Evolutionary conservation across 495 filamentous ascomycete genomes (phyloP).

Genomic region (Tuber aestivum): DNA sequence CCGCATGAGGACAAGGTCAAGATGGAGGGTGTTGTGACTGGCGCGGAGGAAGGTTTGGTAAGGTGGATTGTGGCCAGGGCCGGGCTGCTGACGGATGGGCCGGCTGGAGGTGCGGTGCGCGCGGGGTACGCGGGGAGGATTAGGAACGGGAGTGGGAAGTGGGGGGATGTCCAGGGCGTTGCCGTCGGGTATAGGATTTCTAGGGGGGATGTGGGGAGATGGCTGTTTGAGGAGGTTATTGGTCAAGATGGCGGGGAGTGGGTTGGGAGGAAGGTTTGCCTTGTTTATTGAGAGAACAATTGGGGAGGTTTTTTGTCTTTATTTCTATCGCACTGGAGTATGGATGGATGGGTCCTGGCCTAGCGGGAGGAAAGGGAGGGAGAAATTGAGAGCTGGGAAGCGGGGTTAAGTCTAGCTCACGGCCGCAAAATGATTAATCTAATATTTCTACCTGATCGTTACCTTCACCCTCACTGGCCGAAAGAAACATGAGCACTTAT

Average conservation of each 20-base stretch:
- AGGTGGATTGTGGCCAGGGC: conserved; percentile 44
- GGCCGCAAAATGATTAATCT: neutral
- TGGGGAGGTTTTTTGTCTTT: neutral
- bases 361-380: neutral
- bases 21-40: conserved; percentile 43
- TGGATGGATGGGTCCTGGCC: no score
- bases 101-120: conserved; percentile 35
- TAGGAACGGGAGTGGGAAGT: conserved; percentile 36
- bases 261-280: conserved; percentile 44
- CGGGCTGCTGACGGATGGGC: conserved; percentile 43
- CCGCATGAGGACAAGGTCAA: conserved; percentile 46
- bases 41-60: conserved; percentile 18
- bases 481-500: neutral
- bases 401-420: neutral
- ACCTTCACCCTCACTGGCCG: neutral
- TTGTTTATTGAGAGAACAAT: conserved; percentile 42
- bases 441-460: neutral
- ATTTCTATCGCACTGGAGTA: neutral
- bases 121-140: conserved; percentile 43
- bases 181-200: conserved; percentile 46
- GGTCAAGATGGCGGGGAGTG: conserved; percentile 42
- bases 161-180: conserved; percentile 29
- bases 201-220: conserved; percentile 46
- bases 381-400: neutral
- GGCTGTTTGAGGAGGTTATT: conserved; percentile 47